Conservation (phyloP, 2,329 filamentous ascomycete genomes). For the Diaporthe eres region DNA sequence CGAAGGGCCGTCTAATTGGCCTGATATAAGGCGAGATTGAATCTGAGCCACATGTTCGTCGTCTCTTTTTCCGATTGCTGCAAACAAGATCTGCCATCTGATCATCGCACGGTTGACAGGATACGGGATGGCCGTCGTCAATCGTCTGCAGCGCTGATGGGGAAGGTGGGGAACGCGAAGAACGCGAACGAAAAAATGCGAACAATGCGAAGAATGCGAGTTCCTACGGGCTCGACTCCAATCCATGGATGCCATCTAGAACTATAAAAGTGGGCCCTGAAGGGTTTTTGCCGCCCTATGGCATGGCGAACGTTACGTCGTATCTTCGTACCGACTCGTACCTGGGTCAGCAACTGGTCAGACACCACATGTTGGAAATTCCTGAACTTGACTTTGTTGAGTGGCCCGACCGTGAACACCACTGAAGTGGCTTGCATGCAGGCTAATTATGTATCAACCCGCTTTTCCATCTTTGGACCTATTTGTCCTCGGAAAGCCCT, state of each 20-base stretch:
- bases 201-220: background rate
- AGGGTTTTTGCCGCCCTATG: too few relatives aligned
- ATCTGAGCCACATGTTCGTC: background rate
- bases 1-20: background rate
- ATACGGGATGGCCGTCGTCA: background rate
- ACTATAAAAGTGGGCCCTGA: background rate
- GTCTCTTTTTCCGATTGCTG: background rate
- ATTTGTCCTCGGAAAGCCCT: background rate
- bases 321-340: background rate
- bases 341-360: background rate
- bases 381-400: background rate
- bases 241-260: background rate
- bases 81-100: background rate
- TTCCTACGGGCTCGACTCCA: background rate
- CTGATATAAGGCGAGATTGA: background rate
- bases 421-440: background rate
- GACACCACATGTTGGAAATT: background rate
- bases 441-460: background rate
- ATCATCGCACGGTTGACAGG: background rate
- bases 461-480: background rate
- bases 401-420: background rate
- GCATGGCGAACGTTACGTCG: background rate
- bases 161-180: background rate
- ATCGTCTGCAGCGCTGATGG: background rate
- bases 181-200: background rate